Evolutionary conservation across 768 basidiomycete genomes (phyloP).

Genomic region (Filobasidium wieringae): DNA sequence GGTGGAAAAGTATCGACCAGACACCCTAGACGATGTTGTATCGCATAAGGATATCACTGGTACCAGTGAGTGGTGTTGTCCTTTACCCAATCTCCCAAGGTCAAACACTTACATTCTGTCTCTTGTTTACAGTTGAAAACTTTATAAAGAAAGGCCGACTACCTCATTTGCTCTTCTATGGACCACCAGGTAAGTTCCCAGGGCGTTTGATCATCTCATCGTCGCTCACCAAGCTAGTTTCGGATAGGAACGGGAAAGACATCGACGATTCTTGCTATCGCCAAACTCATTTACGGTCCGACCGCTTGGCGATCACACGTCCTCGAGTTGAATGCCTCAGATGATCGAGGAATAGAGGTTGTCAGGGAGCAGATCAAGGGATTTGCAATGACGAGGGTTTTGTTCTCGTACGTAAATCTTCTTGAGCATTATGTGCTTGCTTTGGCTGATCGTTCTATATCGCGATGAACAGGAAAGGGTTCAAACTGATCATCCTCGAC

Average conservation of each 20-base stretch:
- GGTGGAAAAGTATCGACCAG: conserved; percentile 97
- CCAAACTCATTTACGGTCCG: conserved; percentile 79
- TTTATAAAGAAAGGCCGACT: conserved; percentile 91
- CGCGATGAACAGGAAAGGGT: conserved; percentile 61
- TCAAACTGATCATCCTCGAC: conserved; percentile 94
- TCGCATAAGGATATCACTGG: conserved; percentile 90
- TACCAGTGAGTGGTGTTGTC: conserved; percentile 64
- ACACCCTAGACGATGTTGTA: conserved; percentile 82
- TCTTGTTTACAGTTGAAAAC: conserved; percentile 59
- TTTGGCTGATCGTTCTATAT: neutral
- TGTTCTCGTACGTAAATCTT: conserved; percentile 42
- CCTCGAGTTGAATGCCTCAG: conserved; percentile 93
- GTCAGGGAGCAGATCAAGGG: conserved; percentile 98
- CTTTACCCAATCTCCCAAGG: neutral
- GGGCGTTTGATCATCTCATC: no score
- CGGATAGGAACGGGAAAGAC: conserved; percentile 71
- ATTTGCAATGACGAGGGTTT: conserved; percentile 87
- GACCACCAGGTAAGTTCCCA: conserved; percentile 64
- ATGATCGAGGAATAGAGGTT: conserved; percentile 96
- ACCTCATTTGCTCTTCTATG: conserved; percentile 92
- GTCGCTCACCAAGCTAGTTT: neutral
- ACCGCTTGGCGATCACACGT: conserved; percentile 74
- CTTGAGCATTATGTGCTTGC: neutral
- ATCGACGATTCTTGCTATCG: conserved; percentile 89
- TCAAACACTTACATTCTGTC: neutral